Evolutionary conservation across 2,329 filamentous ascomycete genomes (phyloP).

Genomic region (Stemphylium beticola): DNA sequence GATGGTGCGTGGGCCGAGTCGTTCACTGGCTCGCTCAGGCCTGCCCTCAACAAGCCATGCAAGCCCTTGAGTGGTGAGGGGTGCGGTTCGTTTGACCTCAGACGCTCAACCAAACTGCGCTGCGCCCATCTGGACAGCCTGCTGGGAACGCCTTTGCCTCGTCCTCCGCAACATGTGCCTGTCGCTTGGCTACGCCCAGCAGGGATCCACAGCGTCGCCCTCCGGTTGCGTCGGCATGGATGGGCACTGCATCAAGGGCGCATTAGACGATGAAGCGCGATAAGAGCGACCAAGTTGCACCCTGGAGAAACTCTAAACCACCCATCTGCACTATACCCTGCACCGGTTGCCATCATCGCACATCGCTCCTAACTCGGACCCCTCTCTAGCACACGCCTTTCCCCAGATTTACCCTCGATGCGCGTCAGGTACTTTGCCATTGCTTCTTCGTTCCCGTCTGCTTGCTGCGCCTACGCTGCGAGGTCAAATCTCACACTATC

Average conservation of each 20-base stretch:
- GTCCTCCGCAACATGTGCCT: neutral
- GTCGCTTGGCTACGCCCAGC: neutral
- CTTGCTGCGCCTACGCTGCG: neutral
- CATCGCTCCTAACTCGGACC: constrained; percentile 5
- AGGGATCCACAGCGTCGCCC: constrained; percentile 3
- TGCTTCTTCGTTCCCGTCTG: constrained; percentile 38
- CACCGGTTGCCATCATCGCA: constrained; percentile 6
- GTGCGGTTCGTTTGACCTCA: constrained; percentile 6
- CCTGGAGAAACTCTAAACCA: constrained; percentile 12
- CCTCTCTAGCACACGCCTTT: constrained; percentile 22
- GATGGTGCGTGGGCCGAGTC: constrained; percentile 4
- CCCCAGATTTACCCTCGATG: constrained; percentile 36
- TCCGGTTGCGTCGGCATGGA: constrained; percentile 16
- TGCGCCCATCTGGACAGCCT: neutral
- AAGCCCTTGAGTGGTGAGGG: constrained; percentile 2
- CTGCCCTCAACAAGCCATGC: constrained; percentile 12
- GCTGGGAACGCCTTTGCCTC: constrained; percentile 1
- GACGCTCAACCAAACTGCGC: neutral
- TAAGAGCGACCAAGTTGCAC: constrained; percentile 19
- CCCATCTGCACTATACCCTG: constrained; percentile 2
- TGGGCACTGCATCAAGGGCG: neutral
- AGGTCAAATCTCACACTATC: neutral
- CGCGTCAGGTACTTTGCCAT: constrained; percentile 8
- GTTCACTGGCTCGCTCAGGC: constrained; percentile 1
- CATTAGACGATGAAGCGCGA: constrained; percentile 28